Base-by-base conservation (phyloP, 2,329 filamentous ascomycete species). In the Plectosphaerella sp. region DNA sequence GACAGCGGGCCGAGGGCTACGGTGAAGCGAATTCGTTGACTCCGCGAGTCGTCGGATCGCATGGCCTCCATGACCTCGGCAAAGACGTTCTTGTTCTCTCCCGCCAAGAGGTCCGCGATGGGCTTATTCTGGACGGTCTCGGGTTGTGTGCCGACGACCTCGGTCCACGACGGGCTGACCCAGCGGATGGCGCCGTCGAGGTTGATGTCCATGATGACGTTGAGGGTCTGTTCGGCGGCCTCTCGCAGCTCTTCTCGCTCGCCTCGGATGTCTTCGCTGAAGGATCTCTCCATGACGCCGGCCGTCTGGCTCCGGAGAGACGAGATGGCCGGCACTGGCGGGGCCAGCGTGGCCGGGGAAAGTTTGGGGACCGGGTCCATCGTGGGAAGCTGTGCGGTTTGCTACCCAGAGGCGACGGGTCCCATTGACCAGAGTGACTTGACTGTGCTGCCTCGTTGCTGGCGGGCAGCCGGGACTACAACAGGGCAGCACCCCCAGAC, bases 141-240 rank as follows among this genome's bases (percentile, higher is more conserved):
- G 39, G 86, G 80, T 45, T 82, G 74, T 4, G 89, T 93, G 53
- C 94, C 94, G 55, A 97, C 87, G 48, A 99, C 88, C 62, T 97
- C 91, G 55, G 84, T 83, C 94, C 94, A 99, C 15, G 93, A 97
- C 12, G 92, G 90, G 67, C 93, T 97, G 62, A 96, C 92, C 90
- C 94, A 99, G 71, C 91, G 88, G 63, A 99, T 88, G 55, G 84
- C 88, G 58, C 91, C 91, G 65, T 97, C 89, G 52, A 97, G 80
- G 64, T 91, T 91, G 58, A 99, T 79, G 72, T 99, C 93, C 66
- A 99, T 81, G 67, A 99, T 96, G 58, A 96, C 89, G 70, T 97
- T 99, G 67, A 96, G 79, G 20, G 92, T 97, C 74, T 97, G 91
- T 72, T 97, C 93, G 48, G 93, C 94, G 41, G 93, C 94, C 74